Conservation (phyloP, 2,329 filamentous ascomycete genomes). For the Alternaria sp. region DNA sequence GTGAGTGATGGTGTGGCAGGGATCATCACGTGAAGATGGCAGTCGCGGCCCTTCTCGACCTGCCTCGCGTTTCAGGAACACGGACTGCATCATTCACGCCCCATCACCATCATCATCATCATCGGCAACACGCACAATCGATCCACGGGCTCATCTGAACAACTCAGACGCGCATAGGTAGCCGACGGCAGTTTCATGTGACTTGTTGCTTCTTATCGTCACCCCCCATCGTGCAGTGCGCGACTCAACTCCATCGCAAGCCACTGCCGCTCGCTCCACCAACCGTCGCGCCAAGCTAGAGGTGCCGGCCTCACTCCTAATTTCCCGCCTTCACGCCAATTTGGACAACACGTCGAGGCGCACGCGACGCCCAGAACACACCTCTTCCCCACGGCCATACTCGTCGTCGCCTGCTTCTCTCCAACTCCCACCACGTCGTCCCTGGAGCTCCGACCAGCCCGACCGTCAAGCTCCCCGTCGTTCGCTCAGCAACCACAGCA, state of each 20-base stretch:
- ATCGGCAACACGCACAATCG: conserved; percentile 11
- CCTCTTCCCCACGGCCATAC: not conserved
- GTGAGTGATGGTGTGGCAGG: conserved; percentile 11
- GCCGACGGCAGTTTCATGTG: conserved; percentile 8
- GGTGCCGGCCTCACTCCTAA: conserved; percentile 39
- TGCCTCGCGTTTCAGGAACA: conserved; percentile 26
- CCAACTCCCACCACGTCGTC: not conserved
- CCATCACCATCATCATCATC: conserved; percentile 4
- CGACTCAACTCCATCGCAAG: conserved; percentile 27
- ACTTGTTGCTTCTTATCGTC: not conserved
- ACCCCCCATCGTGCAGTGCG: conserved; percentile 20
- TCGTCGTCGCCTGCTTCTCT: conserved; percentile 15
- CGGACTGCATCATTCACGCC: not conserved
- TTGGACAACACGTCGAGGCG: conserved; percentile 35
- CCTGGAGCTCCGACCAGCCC: not conserved
- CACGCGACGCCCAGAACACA: conserved; percentile 27
- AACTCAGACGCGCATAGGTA: conserved; percentile 2
- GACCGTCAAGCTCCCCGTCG: conserved; percentile 7
- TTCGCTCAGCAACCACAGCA: conserved; percentile 27
- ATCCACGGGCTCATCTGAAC: conserved; percentile 5
- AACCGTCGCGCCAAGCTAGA: conserved; percentile 44
- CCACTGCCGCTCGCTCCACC: conserved; percentile 39
- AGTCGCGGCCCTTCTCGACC: conserved; percentile 10
- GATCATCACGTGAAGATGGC: conserved; percentile 20
- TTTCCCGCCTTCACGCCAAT: conserved; percentile 42